phyloP scores from a whole-genome alignment of 495 filamentous ascomycete genomes.

The Penicillium dipodomyicola region DNA sequence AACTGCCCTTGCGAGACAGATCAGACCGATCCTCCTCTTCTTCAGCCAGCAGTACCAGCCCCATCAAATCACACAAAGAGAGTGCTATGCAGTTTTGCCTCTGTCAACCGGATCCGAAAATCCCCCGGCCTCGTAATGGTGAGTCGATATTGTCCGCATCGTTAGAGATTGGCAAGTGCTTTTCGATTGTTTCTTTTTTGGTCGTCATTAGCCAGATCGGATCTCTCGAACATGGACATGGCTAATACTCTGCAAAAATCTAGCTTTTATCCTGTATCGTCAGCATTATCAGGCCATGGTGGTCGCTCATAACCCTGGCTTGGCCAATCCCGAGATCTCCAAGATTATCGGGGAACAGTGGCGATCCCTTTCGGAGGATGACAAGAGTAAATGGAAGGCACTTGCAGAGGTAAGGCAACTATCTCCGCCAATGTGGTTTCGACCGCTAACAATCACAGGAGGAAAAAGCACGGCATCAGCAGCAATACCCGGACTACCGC shows the following conservation, averaged over 20 bases:
- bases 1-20: constrained; percentile 13
- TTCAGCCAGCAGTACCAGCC: constrained; percentile 38
- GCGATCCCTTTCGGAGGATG: constrained; percentile 68
- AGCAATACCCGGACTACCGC: constrained; percentile 88
- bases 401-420: constrained; percentile 68
- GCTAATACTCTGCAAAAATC: constrained; percentile 21
- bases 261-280: constrained; percentile 97
- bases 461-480: constrained; percentile 86
- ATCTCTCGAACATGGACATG: constrained; percentile 6
- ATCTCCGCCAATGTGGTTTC: not conserved
- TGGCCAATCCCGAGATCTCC: constrained; percentile 95
- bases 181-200: constrained; percentile 17
- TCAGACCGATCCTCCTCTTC: constrained; percentile 29
- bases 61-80: constrained; percentile 36
- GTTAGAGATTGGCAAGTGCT: constrained; percentile 29
- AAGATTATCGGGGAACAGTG: constrained; percentile 97
- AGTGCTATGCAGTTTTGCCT: constrained; percentile 70
- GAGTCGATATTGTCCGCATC: constrained; percentile 41
- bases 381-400: constrained; percentile 82
- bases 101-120: constrained; percentile 90
- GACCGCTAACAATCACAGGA: constrained; percentile 49
- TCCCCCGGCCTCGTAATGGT: constrained; percentile 95
- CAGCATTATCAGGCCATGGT: constrained; percentile 87
- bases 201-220: constrained; percentile 1
- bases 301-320: constrained; percentile 76